Conservation (phyloP, 2,329 filamentous ascomycete species). For the Westerdykella aurantiaca region DNA sequence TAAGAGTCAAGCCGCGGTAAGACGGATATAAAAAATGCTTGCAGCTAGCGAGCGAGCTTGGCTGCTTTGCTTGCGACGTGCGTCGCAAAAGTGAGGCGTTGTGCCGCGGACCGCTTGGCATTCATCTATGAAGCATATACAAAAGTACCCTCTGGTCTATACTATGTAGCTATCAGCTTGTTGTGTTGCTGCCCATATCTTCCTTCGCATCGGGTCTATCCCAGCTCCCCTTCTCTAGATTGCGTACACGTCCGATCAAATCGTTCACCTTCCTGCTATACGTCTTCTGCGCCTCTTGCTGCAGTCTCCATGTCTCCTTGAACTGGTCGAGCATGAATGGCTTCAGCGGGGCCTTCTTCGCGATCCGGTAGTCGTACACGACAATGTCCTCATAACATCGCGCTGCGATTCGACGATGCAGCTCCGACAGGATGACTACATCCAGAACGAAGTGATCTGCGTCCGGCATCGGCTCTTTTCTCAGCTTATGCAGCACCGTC, state of each 20-base stretch:
- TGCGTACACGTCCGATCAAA: conserved; percentile 45
- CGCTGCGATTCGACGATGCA: conserved; percentile 65
- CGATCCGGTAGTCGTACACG: conserved; percentile 65
- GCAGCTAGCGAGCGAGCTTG: too few species aligned
- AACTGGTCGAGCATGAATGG: conserved; percentile 60
- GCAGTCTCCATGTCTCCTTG: conserved; percentile 52
- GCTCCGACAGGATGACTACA: conserved; percentile 67
- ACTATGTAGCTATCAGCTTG: neutral
- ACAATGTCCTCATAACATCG: conserved; percentile 72
- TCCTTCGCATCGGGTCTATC: conserved; percentile 65
- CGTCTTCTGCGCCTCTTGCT: conserved; percentile 53
- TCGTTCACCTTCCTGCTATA: conserved; percentile 51
- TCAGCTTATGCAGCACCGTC: conserved; percentile 76
- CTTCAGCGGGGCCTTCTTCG: conserved; percentile 52
- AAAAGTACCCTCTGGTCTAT: too few species aligned
- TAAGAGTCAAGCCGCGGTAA: neutral
- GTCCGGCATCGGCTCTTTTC: conserved; percentile 44
- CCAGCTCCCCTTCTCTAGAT: conserved; percentile 70
- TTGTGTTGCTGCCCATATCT: conserved; percentile 46
- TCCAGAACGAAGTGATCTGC: conserved; percentile 55
- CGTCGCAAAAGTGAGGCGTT: too few species aligned
- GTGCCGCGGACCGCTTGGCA: too few species aligned
- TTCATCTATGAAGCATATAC: too few species aligned
- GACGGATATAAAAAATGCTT: neutral
- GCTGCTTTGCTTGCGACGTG: too few species aligned